phyloP scores from a whole-genome alignment of 2,329 filamentous ascomycete genomes.

The Xylaria sp. region DNA sequence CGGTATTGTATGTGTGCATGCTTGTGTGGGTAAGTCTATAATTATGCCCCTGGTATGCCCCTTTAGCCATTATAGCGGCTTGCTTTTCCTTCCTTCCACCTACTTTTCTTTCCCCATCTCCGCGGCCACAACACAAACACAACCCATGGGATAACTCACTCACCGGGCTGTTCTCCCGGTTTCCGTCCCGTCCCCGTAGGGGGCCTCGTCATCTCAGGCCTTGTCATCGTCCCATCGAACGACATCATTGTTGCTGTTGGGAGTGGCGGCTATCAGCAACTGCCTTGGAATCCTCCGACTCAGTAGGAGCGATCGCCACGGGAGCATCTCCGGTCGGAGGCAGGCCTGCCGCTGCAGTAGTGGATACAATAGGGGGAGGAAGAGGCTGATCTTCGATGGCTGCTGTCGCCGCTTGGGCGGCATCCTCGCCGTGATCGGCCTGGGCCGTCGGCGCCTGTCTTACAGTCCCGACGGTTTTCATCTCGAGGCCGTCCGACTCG shows the following conservation, averaged over 20 bases:
- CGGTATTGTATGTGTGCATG: no score
- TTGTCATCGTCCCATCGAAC: slow-evolving; percentile 23
- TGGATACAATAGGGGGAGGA: slow-evolving; percentile 23
- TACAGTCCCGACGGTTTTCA: slow-evolving; percentile 27
- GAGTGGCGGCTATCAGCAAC: slow-evolving; percentile 3
- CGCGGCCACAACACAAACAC: not conserved
- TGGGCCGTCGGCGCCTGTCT: slow-evolving; percentile 15
- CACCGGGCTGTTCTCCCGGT: slow-evolving; percentile 26
- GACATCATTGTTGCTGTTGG: slow-evolving; percentile 18
- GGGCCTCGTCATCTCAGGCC: slow-evolving; percentile 16
- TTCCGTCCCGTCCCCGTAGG: slow-evolving; percentile 25
- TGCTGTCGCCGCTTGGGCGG: slow-evolving; percentile 5
- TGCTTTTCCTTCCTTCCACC: not conserved
- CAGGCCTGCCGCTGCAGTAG: slow-evolving; percentile 23
- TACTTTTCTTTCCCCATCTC: not conserved
- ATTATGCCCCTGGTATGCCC: no score
- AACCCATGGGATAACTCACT: slow-evolving; percentile 19
- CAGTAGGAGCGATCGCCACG: slow-evolving; percentile 20
- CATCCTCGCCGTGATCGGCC: slow-evolving; percentile 22
- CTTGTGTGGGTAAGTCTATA: no score
- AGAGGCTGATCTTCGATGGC: slow-evolving; percentile 18
- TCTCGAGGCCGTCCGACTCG: slow-evolving; percentile 29
- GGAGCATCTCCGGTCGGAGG: slow-evolving; percentile 28
- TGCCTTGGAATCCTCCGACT: slow-evolving; percentile 18
- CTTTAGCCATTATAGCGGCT: no score